A percentile compares a stretch with the other conserved stretches of the same genome.
These are phyloP conservation scores for Solanum rostratum DNA, from an alignment of 257 asterid genomes.

Conservation along the genomic window DNA sequence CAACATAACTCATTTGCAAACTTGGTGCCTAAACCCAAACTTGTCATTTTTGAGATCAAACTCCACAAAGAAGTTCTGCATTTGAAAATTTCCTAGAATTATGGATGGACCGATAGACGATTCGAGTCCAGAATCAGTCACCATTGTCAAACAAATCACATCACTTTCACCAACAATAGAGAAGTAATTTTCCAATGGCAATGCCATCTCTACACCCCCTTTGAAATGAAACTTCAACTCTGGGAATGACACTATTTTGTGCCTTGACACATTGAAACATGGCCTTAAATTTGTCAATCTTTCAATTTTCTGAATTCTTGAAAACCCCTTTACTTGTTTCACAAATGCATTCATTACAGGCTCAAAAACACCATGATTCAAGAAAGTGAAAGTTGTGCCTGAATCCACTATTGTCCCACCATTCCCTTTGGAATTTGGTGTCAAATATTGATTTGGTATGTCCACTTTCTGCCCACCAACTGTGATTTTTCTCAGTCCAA, in stretches of 20 bases:
- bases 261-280: conserved; percentile 53
- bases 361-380: conserved; percentile 29
- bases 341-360: conserved; percentile 29
- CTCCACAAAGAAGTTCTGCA: conserved; percentile 76
- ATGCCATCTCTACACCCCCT: conserved; percentile 63
- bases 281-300: conserved; percentile 45
- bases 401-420: conserved; percentile 90
- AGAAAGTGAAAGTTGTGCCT: conserved; percentile 63
- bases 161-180: conserved; percentile 19
- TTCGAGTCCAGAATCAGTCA: conserved; percentile 39
- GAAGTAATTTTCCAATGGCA: conserved; percentile 69
- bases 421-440: conserved; percentile 42
- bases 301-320: conserved; percentile 41
- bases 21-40: conserved; percentile 56
- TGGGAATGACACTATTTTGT: conserved; percentile 27
- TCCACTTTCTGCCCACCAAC: conserved; percentile 58
- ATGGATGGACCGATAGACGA: conserved; percentile 50
- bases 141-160: conserved; percentile 46
- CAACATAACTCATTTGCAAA: conserved; percentile 16
- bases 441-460: conserved; percentile 16
- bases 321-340: conserved; percentile 32
- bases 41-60: conserved; percentile 61
- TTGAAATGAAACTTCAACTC: conserved; percentile 57
- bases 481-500: conserved; percentile 36
- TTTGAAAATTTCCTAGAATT: conserved; percentile 69